These are phyloP conservation scores for Beauveria caledonica DNA, from an alignment of 2,329 filamentous ascomycete genomes.

Conservation along the genomic window DNA sequence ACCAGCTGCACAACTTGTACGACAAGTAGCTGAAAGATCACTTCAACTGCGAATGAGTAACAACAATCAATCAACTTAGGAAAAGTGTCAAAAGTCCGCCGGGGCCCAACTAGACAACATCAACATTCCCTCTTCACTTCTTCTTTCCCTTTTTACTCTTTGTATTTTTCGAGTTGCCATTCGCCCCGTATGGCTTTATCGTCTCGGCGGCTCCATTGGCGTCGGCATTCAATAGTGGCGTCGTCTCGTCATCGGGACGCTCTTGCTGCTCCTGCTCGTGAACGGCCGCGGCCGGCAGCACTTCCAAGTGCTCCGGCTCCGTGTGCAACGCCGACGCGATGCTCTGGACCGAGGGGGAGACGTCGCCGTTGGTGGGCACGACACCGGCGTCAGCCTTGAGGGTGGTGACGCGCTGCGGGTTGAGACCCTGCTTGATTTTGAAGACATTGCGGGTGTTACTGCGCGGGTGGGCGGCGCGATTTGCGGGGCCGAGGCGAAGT, in stretches of 20 bases:
- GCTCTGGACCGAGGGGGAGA: background rate
- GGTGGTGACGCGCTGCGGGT: conserved; percentile 15
- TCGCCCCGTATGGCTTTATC: conserved; percentile 10
- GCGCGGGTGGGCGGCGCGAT: conserved; percentile 54
- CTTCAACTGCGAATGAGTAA: background rate
- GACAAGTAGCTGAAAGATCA: background rate
- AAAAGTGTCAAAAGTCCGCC: background rate
- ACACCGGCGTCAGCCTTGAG: conserved; percentile 8
- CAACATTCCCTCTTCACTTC: conserved; percentile 16
- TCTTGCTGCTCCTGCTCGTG: background rate
- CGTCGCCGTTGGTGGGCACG: background rate
- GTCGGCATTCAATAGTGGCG: conserved; percentile 21
- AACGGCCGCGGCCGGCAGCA: conserved; percentile 12
- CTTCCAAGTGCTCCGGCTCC: conserved; percentile 10
- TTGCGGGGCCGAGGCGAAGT: conserved; percentile 59
- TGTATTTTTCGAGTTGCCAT: conserved; percentile 6
- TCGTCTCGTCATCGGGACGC: conserved; percentile 19
- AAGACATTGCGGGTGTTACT: conserved; percentile 54
- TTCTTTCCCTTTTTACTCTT: conserved; percentile 30
- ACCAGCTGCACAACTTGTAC: background rate
- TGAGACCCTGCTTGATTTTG: conserved; percentile 51
- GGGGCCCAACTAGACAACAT: too few species aligned
- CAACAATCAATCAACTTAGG: background rate
- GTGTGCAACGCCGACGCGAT: conserved; percentile 1
- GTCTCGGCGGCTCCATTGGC: conserved; percentile 19